Base-by-base conservation (phyloP, 345 rosid species). In the Tarenaya hassleriana region DNA sequence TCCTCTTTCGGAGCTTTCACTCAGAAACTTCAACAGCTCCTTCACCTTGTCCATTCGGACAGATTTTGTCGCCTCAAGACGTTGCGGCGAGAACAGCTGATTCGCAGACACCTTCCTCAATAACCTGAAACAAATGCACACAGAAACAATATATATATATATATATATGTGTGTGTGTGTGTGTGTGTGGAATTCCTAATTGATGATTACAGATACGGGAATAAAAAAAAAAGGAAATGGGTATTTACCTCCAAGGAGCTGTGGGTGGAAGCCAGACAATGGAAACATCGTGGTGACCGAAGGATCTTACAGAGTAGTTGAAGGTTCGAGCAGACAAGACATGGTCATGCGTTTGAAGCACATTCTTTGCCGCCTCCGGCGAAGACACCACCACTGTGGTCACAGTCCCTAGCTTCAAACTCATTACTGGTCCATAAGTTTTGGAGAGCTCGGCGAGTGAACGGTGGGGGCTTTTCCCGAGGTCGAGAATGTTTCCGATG, bases 361-460 rank as follows among this genome's bases (percentile, higher is more conserved):
- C 65, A 16, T 51, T 56, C 39, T 52, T 50, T 1, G 41, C 61
- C 14, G 48, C 55, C 45, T 62, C 47, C 10, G 64, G 57, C 32
- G 66, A 61, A 21, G 58, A 1, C 19, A 61, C 7, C 9, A 61
- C 46, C 18, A 61, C 50, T 15, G 52, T 20, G 16, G 24, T 34
- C 41, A 45, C 15, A 29, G 14, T 27, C 21, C 66, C 66, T 16
- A 62, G 32, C 33, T 62, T 51, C 14, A 74, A 66, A 47, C 44
- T 58, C 56, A 74, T 74, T 24, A 77, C 48, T 1, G 75, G 79
- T 46, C 77, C 83, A 34, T 74, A 53, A 1, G 53, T 55, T 53
- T 62, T 51, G 20, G 79, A 62, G 27, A 77, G 62, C 2, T 54
- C 16, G n/a, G 60, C 54, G 8, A 74, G 52, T 54, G 63, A 53